Evolutionary conservation across 108 stramenopile genomes (phyloP), one percentile per base, ranked within the genome.

Genomic region (Poteriospumella lacustris): DNA sequence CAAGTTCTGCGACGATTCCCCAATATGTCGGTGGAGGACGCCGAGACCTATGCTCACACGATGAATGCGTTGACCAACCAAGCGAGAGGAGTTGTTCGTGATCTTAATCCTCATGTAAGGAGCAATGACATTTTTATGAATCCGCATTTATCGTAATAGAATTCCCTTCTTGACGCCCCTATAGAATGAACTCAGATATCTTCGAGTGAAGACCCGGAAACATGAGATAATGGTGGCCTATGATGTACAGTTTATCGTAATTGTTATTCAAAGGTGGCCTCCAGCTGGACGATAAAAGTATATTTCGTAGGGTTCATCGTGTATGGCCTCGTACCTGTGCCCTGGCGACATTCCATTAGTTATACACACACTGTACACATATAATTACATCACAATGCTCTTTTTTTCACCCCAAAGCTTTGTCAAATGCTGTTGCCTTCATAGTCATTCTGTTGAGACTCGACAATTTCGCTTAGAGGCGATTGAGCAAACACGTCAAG

Each of bases 161-260:
- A 26, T 34, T 24, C 29, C 5, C 31, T 64, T 64, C 9, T 34
- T 24, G 36, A 64, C 36, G 9, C 5, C 31, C 9, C 5, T 12
- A 34, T 64, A 73, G 44, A 89, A 90, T 60, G 89, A 91, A 75
- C 82, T 91, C 34, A 81, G 81, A 62, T 89, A 89, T 75, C 56
- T 91, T 43, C 80, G 91, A 19, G 89, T 91, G 34, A 85, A 89
- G 59, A 88, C 90, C 0, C 81, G 82, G 68, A 72, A 81, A 34
- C 89, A 90, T 59, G 91, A 91, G 70, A 81, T 91, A 9, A 68
- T 91, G 38, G 89, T 91, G 15, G 90, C 91, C 15, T 87, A 85
- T 36, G 88, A 88, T 52, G 69, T 78, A 39, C 87, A 91, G 40
- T 91, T 90, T 59, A 79, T 89, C 29, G 86, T 89, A 5, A 82